Percentiles rank a stretch among this genome's conserved stretches.
Evolutionary conservation across 116 monocot species (phyloP).

Genomic region (Papilionanthe hybrid): DNA sequence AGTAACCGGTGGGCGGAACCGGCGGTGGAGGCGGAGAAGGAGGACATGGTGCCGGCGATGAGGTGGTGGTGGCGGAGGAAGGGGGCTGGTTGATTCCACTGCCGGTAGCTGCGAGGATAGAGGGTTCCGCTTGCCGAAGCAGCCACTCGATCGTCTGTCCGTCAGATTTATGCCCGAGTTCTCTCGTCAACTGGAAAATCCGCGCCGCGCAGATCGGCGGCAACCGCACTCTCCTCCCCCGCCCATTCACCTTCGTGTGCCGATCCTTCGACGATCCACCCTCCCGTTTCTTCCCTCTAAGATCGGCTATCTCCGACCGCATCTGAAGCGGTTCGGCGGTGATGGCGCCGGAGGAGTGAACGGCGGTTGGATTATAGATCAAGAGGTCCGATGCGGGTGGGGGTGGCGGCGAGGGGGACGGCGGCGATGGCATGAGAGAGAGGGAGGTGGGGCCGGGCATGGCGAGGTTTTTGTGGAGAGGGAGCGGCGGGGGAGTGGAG

Average conservation of each 20-base stretch:
- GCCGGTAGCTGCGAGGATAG: conserved; percentile 20
- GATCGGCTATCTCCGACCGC: neutral
- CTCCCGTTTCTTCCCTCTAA: neutral
- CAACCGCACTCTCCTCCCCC: conserved; percentile 21
- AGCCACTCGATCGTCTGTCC: conserved; percentile 33
- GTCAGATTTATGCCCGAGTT: conserved; percentile 27
- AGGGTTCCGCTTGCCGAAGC: conserved; percentile 23
- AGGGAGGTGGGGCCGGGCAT: conserved; percentile 1
- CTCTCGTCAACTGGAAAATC: conserved; percentile 30
- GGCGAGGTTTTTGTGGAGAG: neutral
- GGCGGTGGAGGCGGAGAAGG: neutral
- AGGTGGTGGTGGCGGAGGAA: neutral
- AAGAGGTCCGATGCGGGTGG: neutral
- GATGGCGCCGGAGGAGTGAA: neutral
- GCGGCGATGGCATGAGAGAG: neutral
- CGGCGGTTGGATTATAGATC: neutral
- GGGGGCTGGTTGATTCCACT: neutral
- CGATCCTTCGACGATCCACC: conserved; percentile 12
- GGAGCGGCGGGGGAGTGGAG: neutral
- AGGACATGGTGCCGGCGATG: too few relatives aligned
- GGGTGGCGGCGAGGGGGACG: neutral
- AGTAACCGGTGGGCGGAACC: neutral
- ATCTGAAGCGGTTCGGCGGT: neutral
- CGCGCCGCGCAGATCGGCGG: conserved; percentile 24
- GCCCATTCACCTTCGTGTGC: conserved; percentile 31